Conservation (phyloP, 371 early-diverging fungal genomes). For the Dentiscutata heterogama region DNA sequence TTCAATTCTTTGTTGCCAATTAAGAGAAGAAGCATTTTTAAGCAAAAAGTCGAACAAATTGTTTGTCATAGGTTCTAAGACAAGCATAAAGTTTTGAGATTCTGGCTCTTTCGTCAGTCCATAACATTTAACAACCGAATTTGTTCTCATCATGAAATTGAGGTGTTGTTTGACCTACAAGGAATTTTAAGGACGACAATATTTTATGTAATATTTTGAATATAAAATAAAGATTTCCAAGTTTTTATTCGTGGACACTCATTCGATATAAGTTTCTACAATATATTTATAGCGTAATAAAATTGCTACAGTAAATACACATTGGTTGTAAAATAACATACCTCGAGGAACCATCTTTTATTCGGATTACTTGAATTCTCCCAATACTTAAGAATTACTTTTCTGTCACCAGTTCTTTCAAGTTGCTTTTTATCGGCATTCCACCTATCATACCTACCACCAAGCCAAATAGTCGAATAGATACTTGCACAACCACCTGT, state of each 20-base stretch:
- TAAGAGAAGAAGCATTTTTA: neutral
- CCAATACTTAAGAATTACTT: neutral
- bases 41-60: neutral
- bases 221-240: no score
- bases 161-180: neutral
- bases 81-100: neutral
- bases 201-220: no score
- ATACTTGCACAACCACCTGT: slow-evolving; percentile 26
- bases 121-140: neutral
- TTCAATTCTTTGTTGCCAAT: neutral
- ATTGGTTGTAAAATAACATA: neutral
- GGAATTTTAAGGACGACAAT: no score
- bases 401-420: neutral
- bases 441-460: neutral
- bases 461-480: neutral
- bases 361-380: neutral
- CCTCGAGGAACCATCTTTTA: neutral
- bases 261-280: no score
- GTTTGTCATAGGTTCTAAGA: neutral
- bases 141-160: neutral
- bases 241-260: no score
- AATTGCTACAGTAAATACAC: no score
- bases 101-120: neutral
- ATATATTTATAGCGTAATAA: no score
- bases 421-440: neutral